A percentile compares a stretch with the other conserved stretches of the same genome.
phyloP scores from a whole-genome alignment of 768 basidiomycete species.

The Amyloporia xantha region DNA sequence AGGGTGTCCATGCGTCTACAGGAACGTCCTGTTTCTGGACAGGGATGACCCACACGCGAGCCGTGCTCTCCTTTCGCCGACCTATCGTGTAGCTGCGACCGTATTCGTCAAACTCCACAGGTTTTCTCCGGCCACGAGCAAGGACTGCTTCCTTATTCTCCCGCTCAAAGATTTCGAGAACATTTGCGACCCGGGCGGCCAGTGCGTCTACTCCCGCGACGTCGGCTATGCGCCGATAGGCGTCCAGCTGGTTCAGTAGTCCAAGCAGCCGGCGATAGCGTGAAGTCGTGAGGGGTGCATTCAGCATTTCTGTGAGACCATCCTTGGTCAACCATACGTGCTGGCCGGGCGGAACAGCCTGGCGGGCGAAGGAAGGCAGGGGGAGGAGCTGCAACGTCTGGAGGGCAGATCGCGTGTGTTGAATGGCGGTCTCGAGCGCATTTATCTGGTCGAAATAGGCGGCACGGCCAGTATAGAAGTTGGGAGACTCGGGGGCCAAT shows the following conservation, averaged over 20 bases:
- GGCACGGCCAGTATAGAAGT: slow-evolving; percentile 79
- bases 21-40: slow-evolving; percentile 27
- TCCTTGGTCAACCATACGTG: slow-evolving; percentile 64
- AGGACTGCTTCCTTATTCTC: slow-evolving; percentile 47
- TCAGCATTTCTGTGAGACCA: slow-evolving; percentile 53
- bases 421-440: slow-evolving; percentile 58
- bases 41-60: slow-evolving; percentile 91
- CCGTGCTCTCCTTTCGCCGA: slow-evolving; percentile 82
- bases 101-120: slow-evolving; percentile 57
- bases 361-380: slow-evolving; percentile 63
- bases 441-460: slow-evolving; percentile 68
- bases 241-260: slow-evolving; percentile 60
- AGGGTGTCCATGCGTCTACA: slow-evolving; percentile 1
- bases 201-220: slow-evolving; percentile 55
- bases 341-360: slow-evolving; percentile 48
- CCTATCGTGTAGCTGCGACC: slow-evolving; percentile 88
- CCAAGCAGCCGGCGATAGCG: slow-evolving; percentile 61
- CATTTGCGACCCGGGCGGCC: slow-evolving; percentile 38
- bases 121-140: slow-evolving; percentile 45
- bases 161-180: slow-evolving; percentile 60
- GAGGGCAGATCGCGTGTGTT: slow-evolving; percentile 51
- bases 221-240: slow-evolving; percentile 52
- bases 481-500: slow-evolving; percentile 54
- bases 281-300: slow-evolving; percentile 54
- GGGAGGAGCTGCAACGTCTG: slow-evolving; percentile 66